Conservation (phyloP, 129 eudicot genomes). For the Helianthus tuberosus region DNA sequence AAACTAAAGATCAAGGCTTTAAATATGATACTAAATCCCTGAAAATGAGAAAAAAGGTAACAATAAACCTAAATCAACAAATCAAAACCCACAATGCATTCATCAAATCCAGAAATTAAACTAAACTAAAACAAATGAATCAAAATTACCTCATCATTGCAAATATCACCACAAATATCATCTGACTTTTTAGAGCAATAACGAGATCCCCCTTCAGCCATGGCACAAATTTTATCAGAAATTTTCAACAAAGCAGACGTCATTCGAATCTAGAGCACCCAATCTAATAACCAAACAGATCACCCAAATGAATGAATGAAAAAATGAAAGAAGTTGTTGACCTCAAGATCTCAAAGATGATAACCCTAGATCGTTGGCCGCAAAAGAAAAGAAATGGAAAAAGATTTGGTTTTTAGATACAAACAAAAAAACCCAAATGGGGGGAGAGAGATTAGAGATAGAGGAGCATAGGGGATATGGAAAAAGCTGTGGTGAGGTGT, state of each 20-base stretch:
- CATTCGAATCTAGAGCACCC: slow-evolving; percentile 24
- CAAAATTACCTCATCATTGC: slow-evolving; percentile 60
- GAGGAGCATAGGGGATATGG: slow-evolving; percentile 32
- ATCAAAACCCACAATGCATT: not conserved
- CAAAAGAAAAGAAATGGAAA: not conserved
- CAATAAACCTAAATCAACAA: slow-evolving; percentile 8
- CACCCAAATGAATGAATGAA: not conserved
- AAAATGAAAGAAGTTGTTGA: not conserved
- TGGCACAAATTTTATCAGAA: slow-evolving; percentile 50
- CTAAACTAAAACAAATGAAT: not conserved
- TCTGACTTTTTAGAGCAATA: slow-evolving; percentile 82
- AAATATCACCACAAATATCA: slow-evolving; percentile 69
- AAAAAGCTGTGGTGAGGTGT: slow-evolving; percentile 42
- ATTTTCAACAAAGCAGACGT: slow-evolving; percentile 42
- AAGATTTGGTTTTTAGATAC: not conserved
- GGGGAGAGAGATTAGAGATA: not conserved
- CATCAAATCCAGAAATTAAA: slow-evolving; percentile 1
- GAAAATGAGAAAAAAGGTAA: not conserved
- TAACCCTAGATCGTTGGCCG: slow-evolving; percentile 41
- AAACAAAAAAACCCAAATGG: slow-evolving; percentile 16
- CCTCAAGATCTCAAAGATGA: slow-evolving; percentile 20
- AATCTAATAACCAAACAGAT: slow-evolving; percentile 19
- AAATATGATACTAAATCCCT: not conserved
- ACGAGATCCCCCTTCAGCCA: slow-evolving; percentile 94
- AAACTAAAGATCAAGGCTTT: not conserved